A percentile compares a stretch with the other conserved stretches of the same genome.
phyloP scores from a whole-genome alignment of 2,329 filamentous ascomycete genomes.

The Aspergillus pseudonomiae region DNA sequence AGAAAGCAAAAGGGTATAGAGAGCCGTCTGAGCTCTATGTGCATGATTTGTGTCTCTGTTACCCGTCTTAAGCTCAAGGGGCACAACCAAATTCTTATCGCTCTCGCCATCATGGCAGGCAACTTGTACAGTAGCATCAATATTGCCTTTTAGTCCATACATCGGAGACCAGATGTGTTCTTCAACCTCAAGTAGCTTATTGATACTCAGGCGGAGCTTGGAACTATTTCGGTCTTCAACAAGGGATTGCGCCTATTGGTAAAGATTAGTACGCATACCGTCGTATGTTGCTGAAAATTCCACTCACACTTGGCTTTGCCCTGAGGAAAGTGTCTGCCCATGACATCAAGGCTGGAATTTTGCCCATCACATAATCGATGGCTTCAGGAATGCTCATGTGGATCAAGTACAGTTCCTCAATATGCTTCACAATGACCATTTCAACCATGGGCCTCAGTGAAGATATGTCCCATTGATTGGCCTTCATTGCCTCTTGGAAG shows the following conservation, averaged over 20 bases:
- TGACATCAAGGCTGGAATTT: slow-evolving; percentile 75
- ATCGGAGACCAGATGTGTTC: slow-evolving; percentile 98
- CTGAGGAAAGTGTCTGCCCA: slow-evolving; percentile 86
- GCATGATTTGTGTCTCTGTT: slow-evolving; percentile 74
- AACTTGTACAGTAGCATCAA: slow-evolving; percentile 94
- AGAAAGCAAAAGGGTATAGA: slow-evolving; percentile 90
- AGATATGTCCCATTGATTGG: slow-evolving; percentile 74
- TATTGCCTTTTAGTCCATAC: slow-evolving; percentile 96
- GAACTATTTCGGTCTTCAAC: slow-evolving; percentile 79
- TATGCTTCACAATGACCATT: slow-evolving; percentile 70
- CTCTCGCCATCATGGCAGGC: slow-evolving; percentile 72
- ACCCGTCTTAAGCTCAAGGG: slow-evolving; percentile 94
- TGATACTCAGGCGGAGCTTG: slow-evolving; percentile 79
- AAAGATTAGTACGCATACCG: slow-evolving; percentile 31
- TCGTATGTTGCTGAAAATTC: background rate
- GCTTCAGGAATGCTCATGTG: slow-evolving; percentile 74
- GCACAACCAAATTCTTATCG: slow-evolving; percentile 74
- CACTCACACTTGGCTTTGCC: slow-evolving; percentile 65
- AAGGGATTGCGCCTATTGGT: slow-evolving; percentile 62
- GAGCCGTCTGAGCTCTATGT: slow-evolving; percentile 89
- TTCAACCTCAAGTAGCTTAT: slow-evolving; percentile 92
- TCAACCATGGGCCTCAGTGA: slow-evolving; percentile 71
- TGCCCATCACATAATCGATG: slow-evolving; percentile 77
- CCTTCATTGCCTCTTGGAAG: slow-evolving; percentile 85
- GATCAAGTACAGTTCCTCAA: slow-evolving; percentile 89